Conservation (phyloP, 2,329 filamentous ascomycete genomes). For the Hirsutella thompsonii region DNA sequence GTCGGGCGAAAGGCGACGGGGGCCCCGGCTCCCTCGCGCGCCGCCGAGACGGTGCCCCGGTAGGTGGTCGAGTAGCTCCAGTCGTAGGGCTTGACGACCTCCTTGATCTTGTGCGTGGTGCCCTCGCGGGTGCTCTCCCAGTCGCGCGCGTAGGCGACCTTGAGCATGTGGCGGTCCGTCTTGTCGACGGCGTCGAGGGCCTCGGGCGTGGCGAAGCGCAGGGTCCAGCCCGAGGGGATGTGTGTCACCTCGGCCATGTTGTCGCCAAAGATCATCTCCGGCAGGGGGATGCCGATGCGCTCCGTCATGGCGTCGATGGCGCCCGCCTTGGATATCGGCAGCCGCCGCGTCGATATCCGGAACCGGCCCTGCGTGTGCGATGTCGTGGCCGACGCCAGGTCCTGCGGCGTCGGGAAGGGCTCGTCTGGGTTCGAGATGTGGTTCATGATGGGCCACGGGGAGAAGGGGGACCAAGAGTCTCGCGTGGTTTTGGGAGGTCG, state of each 20-base stretch:
- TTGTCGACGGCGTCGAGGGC: conserved; percentile 90
- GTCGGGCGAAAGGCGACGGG: conserved; percentile 14
- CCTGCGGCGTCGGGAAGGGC: conserved; percentile 38
- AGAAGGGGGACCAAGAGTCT: not conserved
- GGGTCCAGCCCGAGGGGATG: conserved; percentile 57
- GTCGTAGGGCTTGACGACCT: conserved; percentile 91
- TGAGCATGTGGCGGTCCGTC: conserved; percentile 79
- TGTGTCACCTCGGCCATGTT: conserved; percentile 72
- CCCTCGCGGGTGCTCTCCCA: conserved; percentile 62
- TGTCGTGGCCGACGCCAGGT: conserved; percentile 40
- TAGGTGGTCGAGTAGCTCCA: conserved; percentile 96
- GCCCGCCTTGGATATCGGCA: conserved; percentile 84
- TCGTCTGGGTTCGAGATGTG: conserved; percentile 31
- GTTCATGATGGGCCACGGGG: conserved; percentile 18
- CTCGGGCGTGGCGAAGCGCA: conserved; percentile 74
- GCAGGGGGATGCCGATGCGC: conserved; percentile 71
- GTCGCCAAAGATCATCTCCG: conserved; percentile 99
- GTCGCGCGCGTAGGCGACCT: conserved; percentile 82
- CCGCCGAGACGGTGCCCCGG: conserved; percentile 51
- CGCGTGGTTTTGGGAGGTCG: no score
- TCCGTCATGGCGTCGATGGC: conserved; percentile 78
- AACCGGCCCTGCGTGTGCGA: conserved; percentile 52
- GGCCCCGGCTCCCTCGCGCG: no score
- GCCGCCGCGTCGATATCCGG: conserved; percentile 70
- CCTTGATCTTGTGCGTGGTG: conserved; percentile 76